These are phyloP conservation scores for Xerocomus minutiporus DNA, from an alignment of 1,284 basidiomycete genomes.

Conservation along the genomic window DNA sequence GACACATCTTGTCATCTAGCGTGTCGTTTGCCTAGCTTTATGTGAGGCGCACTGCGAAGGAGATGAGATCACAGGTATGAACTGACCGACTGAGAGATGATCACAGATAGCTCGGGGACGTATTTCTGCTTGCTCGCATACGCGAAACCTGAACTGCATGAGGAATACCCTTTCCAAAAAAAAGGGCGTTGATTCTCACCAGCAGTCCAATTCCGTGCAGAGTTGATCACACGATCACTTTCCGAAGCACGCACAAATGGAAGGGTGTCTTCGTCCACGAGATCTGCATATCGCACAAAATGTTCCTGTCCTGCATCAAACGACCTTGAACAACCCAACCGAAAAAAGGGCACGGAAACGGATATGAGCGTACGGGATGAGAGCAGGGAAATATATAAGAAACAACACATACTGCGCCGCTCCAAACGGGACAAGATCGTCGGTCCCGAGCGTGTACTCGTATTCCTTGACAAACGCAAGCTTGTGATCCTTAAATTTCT, in stretches of 20 bases:
- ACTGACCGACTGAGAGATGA: constrained; percentile 50
- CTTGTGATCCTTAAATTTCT: constrained; percentile 39
- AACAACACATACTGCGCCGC: constrained; percentile 54
- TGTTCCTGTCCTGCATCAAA: constrained; percentile 44
- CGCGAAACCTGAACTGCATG: constrained; percentile 44
- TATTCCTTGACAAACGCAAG: constrained; percentile 60
- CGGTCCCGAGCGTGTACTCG: constrained; percentile 51
- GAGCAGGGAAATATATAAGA: background rate
- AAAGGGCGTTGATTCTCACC: constrained; percentile 36
- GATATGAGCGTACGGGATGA: no score
- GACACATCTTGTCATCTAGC: constrained; percentile 66
- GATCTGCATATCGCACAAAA: constrained; percentile 47
- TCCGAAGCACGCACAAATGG: constrained; percentile 67
- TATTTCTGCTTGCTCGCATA: constrained; percentile 38
- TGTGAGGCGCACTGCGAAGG: background rate
- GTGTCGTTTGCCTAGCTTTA: constrained; percentile 58
- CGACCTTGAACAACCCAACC: constrained; percentile 37
- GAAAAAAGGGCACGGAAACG: background rate
- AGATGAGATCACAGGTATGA: constrained; percentile 3
- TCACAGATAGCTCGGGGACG: constrained; percentile 45
- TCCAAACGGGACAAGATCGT: constrained; percentile 66
- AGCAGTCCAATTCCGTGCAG: constrained; percentile 65
- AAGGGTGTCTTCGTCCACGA: constrained; percentile 41
- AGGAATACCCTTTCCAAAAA: background rate
- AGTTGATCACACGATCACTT: constrained; percentile 56